Evolutionary conservation across 2,329 filamentous ascomycete genomes (phyloP).

Genomic region (Microdochium bolleyi): DNA sequence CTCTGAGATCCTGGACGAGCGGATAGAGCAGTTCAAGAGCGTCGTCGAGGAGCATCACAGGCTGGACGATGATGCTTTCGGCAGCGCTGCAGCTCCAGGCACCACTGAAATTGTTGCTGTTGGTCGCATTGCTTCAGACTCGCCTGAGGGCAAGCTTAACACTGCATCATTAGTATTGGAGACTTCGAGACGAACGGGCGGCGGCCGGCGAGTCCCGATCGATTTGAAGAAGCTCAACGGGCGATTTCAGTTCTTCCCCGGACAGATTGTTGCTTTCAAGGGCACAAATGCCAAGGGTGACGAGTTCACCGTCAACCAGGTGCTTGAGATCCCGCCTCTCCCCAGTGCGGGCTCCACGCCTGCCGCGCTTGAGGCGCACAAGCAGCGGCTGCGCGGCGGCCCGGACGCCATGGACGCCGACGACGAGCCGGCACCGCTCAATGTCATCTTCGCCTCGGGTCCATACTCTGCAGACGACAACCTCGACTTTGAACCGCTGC

Average conservation of each 20-base stretch:
- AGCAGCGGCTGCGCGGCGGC: slow-evolving; percentile 58
- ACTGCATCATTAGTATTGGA: slow-evolving; percentile 80
- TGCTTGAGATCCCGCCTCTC: slow-evolving; percentile 68
- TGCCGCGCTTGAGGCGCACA: slow-evolving; percentile 57
- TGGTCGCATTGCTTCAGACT: slow-evolving; percentile 84
- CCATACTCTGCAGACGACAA: slow-evolving; percentile 92
- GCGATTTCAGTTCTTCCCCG: slow-evolving; percentile 80
- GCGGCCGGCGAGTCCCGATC: slow-evolving; percentile 72
- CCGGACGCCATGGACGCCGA: slow-evolving; percentile 56
- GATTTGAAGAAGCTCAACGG: slow-evolving; percentile 60
- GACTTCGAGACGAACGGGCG: slow-evolving; percentile 75
- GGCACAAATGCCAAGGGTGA: slow-evolving; percentile 83
- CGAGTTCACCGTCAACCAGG: slow-evolving; percentile 71
- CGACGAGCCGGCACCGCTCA: slow-evolving; percentile 57
- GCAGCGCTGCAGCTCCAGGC: slow-evolving; percentile 77
- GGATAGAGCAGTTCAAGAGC: slow-evolving; percentile 83
- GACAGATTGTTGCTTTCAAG: slow-evolving; percentile 81
- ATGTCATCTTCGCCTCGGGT: slow-evolving; percentile 70
- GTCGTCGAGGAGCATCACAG: slow-evolving; percentile 66
- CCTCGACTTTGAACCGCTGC: slow-evolving; percentile 80
- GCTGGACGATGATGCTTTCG: slow-evolving; percentile 74
- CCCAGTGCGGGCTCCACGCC: slow-evolving; percentile 65
- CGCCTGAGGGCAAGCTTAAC: slow-evolving; percentile 79
- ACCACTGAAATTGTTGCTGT: slow-evolving; percentile 84
- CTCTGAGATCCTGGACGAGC: slow-evolving; percentile 88